A percentile compares a stretch with the other conserved stretches of the same genome.
Conservation (phyloP, 1,284 basidiomycete genomes). For the Calocybe gambosa region DNA sequence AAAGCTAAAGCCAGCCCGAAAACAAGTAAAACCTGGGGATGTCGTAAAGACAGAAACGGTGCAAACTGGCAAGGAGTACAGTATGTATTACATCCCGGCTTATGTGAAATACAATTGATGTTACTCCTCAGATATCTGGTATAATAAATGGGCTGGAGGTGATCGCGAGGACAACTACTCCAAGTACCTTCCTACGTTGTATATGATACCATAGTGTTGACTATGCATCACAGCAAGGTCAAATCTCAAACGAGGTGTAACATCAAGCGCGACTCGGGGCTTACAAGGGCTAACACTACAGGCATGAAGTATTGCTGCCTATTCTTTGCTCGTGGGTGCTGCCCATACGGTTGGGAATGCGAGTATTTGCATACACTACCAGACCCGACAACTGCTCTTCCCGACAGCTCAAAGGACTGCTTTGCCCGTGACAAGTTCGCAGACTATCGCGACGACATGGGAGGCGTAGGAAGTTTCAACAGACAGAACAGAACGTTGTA, state of each 20-base stretch:
- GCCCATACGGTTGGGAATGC: conserved; percentile 97
- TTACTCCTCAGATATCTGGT: conserved; percentile 78
- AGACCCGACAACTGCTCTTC: conserved; percentile 60
- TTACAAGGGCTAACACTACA: conserved; percentile 89
- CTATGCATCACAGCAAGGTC: conserved; percentile 58
- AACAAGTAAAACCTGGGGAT: conserved; percentile 86
- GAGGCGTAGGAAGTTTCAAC: conserved; percentile 95
- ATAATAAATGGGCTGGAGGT: conserved; percentile 98
- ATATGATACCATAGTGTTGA: conserved; percentile 4
- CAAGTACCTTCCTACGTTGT: conserved; percentile 50
- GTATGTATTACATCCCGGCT: conserved; percentile 43
- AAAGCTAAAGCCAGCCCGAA: conserved; percentile 77
- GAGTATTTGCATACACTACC: conserved; percentile 90
- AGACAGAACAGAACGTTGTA: conserved; percentile 93
- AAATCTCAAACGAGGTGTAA: conserved; percentile 90
- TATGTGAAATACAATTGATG: background rate
- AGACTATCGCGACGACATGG: conserved; percentile 99
- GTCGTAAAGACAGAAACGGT: conserved; percentile 83
- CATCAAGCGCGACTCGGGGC: conserved; percentile 84
- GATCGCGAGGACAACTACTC: conserved; percentile 92
- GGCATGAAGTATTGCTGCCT: conserved; percentile 92
- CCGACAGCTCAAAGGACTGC: conserved; percentile 92
- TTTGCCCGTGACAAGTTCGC: conserved; percentile 97
- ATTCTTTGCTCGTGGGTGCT: conserved; percentile 94
- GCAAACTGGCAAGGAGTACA: conserved; percentile 94